A percentile compares a stretch with the other conserved stretches of the same genome.
Evolutionary conservation across 257 asterid genomes (phyloP).

Genomic region (Nicotiana noctiflora): DNA sequence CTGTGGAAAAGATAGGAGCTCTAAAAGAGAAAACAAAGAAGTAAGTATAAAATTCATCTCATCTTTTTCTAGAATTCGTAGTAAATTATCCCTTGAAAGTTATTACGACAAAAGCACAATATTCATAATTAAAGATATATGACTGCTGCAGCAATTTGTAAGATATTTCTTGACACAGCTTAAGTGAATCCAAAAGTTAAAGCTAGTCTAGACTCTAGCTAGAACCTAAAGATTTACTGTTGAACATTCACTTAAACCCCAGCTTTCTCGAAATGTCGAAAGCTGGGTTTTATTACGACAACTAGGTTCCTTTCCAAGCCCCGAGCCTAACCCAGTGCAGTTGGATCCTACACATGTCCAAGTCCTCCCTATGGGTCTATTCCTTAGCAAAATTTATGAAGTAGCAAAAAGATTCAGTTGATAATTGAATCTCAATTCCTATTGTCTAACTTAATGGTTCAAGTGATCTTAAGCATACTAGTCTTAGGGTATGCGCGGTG

Average conservation of each 20-base stretch:
- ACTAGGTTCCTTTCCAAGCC: background rate
- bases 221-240: background rate
- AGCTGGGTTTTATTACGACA: background rate
- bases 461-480: background rate
- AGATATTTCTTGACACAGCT: background rate
- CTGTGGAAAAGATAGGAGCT: slow-evolving; percentile 62
- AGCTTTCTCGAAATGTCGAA: background rate
- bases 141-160: background rate
- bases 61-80: background rate
- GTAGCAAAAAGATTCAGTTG: background rate
- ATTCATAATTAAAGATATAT: background rate
- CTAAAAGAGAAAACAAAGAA: slow-evolving; percentile 55
- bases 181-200: background rate
- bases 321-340: background rate
- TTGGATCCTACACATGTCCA: background rate
- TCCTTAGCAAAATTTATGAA: background rate
- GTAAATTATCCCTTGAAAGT: background rate
- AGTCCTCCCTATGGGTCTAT: background rate
- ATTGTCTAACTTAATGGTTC: background rate
- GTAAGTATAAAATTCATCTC: slow-evolving; percentile 28
- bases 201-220: background rate
- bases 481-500: too few relatives aligned
- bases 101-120: background rate
- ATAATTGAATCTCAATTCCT: background rate
- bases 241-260: background rate